phyloP scores from a whole-genome alignment of 305 asterid species.

The Solanum hybrid region DNA sequence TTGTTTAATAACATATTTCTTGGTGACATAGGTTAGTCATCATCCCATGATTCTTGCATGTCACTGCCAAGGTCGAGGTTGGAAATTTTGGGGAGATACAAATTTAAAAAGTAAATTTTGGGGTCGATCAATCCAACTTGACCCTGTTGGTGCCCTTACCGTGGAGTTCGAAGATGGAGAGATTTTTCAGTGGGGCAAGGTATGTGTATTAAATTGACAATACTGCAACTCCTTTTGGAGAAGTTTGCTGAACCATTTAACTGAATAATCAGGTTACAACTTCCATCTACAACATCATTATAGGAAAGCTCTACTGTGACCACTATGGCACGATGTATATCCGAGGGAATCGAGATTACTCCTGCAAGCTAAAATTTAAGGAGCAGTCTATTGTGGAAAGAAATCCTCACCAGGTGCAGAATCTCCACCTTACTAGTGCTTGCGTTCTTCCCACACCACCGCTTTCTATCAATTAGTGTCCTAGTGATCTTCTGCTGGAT shows the following conservation, averaged over 20 bases:
- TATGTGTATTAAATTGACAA: background rate
- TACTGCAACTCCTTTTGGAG: background rate
- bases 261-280: slow-evolving; percentile 16
- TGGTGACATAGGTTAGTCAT: slow-evolving; percentile 16
- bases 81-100: slow-evolving; percentile 25
- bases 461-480: background rate
- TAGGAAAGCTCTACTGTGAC: slow-evolving; percentile 21
- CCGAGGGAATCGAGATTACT: slow-evolving; percentile 16
- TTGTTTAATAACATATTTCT: background rate
- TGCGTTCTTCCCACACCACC: background rate
- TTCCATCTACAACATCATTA: slow-evolving; percentile 21
- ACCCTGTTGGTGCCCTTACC: slow-evolving; percentile 24
- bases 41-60: slow-evolving; percentile 23
- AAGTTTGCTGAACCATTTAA: background rate
- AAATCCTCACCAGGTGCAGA: slow-evolving; percentile 84
- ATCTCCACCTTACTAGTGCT: background rate
- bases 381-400: slow-evolving; percentile 70
- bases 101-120: slow-evolving; percentile 26
- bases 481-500: background rate
- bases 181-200: slow-evolving; percentile 20
- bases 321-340: slow-evolving; percentile 27
- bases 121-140: slow-evolving; percentile 27
- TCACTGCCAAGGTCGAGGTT: slow-evolving; percentile 16
- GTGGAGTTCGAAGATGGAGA: slow-evolving; percentile 29
- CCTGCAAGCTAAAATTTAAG: slow-evolving; percentile 21